Evolutionary conservation across 345 rosid species (phyloP), one percentile per base, ranked within the genome.

Genomic region (Eutrema yunnanense): DNA sequence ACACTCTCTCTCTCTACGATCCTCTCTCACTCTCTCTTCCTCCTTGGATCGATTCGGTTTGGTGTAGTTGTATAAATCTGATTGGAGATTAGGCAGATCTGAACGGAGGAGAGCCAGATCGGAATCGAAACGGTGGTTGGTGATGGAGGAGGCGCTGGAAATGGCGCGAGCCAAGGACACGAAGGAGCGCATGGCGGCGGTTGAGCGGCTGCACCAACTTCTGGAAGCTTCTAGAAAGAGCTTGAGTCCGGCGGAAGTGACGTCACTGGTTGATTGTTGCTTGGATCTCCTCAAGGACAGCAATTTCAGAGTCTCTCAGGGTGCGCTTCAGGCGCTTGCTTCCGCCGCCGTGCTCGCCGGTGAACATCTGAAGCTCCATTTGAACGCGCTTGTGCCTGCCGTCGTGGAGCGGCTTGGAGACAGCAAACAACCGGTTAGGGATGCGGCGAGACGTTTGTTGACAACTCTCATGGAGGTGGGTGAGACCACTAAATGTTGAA

Each of bases 401-500:
- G 98, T 83, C 8, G 99, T 95, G 0, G 99, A 95, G 79, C 84
- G 99, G 2, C 78, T 92, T 26, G 99, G 98, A 6, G 98, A 95
- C 53, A 84, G 83, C 22, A 95, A 92, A 67, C 99, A 95, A 73
- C 99, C 99, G 0, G 99, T 95, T 33, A 77, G 99, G 29, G 98
- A 95, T 67, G 98, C 99, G 12, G 98, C 99, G 5, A 84, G 98
- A 73, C 88, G 99, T 32, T 80, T 95, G 50, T 71, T 95, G 79
- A 90, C 93, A 16, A 95, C 99, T 67, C 92, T 95, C n/a, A 95
- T 95, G 99, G 98, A 95, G 99, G 99, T 92, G 7, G 98, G 99
- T 92, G 9, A 67, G 2, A 9, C 42, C 53, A 36, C 55, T 54
- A 0, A 33, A 11, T 72, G 26, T 50, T 61, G 60, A 37, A 40